These are phyloP conservation scores for Coffea humblotiana DNA, from an alignment of 305 asterid species.

Conservation along the genomic window DNA sequence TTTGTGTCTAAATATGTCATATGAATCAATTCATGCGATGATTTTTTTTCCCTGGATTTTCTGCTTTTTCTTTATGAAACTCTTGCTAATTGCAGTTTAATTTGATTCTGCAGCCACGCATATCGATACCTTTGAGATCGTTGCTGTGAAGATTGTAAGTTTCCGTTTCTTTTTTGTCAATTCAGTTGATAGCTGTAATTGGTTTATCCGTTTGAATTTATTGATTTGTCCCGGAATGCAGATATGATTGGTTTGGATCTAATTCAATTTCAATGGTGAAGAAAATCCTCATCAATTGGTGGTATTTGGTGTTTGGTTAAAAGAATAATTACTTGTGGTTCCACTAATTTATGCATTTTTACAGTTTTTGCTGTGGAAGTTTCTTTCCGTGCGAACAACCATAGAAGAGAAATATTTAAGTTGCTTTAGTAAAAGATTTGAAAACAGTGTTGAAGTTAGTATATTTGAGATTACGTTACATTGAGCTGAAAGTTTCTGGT, in stretches of 20 bases:
- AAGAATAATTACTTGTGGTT: not conserved
- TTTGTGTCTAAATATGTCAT: not conserved
- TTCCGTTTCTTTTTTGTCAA: slow-evolving; percentile 3
- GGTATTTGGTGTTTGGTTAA: too few relatives aligned
- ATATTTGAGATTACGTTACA: not conserved
- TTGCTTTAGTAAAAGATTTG: not conserved
- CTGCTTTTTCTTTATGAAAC: not conserved
- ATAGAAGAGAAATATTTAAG: not conserved
- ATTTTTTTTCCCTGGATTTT: not conserved
- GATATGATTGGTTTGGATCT: not conserved
- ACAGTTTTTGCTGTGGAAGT: not conserved
- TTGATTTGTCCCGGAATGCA: not conserved
- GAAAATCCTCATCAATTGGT: not conserved
- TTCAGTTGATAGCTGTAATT: slow-evolving; percentile 5
- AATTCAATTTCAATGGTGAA: not conserved
- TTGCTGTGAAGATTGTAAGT: slow-evolving; percentile 95
- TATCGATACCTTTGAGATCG: slow-evolving; percentile 83
- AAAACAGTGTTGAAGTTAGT: not conserved
- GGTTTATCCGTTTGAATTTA: not conserved
- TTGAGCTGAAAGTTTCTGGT: not conserved
- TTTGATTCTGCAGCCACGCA: slow-evolving; percentile 69
- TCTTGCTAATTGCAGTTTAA: not conserved
- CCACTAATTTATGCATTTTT: not conserved
- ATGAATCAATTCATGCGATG: not conserved
- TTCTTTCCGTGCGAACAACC: not conserved